These are phyloP conservation scores for Neoboletus brunneissimus DNA, from an alignment of 768 basidiomycete genomes.

Conservation along the genomic window DNA sequence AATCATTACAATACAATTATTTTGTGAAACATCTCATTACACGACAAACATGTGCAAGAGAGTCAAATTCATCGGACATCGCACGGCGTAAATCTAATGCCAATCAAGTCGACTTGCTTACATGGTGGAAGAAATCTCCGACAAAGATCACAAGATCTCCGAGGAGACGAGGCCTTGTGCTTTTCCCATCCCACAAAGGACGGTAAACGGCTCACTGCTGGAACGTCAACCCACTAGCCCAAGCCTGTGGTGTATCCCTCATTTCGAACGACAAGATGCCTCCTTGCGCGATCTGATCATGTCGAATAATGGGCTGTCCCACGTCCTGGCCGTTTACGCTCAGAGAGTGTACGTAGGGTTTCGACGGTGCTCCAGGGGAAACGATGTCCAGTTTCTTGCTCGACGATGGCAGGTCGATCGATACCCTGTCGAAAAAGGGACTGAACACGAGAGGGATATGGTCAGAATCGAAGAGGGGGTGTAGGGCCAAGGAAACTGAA, in stretches of 20 bases:
- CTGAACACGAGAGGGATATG: constrained; percentile 13
- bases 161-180: neutral
- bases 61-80: neutral
- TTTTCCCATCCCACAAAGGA: neutral
- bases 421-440: constrained; percentile 55
- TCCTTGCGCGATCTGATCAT: constrained; percentile 59
- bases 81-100: neutral
- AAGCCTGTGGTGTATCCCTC: constrained; percentile 47
- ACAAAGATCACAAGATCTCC: neutral
- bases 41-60: neutral
- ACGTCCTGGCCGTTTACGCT: constrained; percentile 50
- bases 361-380: constrained; percentile 54
- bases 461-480: neutral
- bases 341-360: constrained; percentile 60
- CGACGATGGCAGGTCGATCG: constrained; percentile 49
- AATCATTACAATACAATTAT: neutral
- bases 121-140: neutral
- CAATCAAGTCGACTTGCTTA: neutral
- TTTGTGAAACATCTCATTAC: neutral
- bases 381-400: constrained; percentile 44
- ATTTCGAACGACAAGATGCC: constrained; percentile 64
- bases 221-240: constrained; percentile 30
- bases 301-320: constrained; percentile 49
- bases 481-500: neutral
- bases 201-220: neutral